Evolutionary conservation across 352 stramenopile species (phyloP), one percentile per base, ranked within the genome.

Genomic region (Phytopythium vexans): DNA sequence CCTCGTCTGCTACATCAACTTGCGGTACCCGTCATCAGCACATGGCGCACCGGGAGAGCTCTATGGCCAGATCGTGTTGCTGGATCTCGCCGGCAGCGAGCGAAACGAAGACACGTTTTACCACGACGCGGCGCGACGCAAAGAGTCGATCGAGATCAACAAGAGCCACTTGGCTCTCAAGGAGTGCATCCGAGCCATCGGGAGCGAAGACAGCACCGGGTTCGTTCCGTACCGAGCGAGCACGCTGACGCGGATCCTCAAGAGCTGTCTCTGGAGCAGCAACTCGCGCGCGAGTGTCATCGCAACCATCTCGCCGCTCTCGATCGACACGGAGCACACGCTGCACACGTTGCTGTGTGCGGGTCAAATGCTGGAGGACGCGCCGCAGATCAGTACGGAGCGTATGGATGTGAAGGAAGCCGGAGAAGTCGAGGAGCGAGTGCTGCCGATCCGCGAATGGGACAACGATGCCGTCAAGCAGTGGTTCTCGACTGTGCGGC

Each of bases 141-240:
- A 86, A 47, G 82, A 95, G 53, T 71, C 65, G 1, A 83, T 85
- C 21, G 79, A 92, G 51, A 94, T 95, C 66, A 95, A 95, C 60
- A 86, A 87, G 56, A 92, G 77, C 44, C 76, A 92, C 32, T 51
- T 91, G 48, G 82, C 82, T 15, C 56, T 95, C 15, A 95, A 95
- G 58, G 74, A 94, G 41, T 94, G 83, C 37, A 77, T 95, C 48
- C 72, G 81, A 6, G 86, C 86, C 12, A 73, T 91, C 31, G 81
- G 77, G 0, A 59, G 66, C 33, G 71, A 86, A 37, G 77, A 87
- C 53, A 72, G 35, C 14, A 76, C 67, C 2, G 73, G 69, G 1
- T 86, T 74, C 41, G 73, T 94, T 14, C 82, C 82, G 21, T 93
- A 90, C 54, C 70, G 84, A 3, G 60, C 74, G 9, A 90, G 74